Evolutionary conservation across 1,284 basidiomycete species (phyloP), one percentile per base, ranked within the genome.

Genomic region (Coriolopsis trogii): DNA sequence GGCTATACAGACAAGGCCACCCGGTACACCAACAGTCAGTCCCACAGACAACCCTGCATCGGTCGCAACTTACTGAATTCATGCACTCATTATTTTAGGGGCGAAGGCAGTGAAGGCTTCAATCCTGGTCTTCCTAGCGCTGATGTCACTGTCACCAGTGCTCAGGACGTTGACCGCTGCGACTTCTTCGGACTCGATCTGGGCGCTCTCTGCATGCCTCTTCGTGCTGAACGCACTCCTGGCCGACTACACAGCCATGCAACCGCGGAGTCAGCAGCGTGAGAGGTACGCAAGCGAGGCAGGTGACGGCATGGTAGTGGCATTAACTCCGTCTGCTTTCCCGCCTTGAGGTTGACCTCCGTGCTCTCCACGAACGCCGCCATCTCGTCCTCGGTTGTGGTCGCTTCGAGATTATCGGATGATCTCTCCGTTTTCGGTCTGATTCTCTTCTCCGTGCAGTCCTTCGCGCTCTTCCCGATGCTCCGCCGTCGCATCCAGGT

Each of bases 111-210:
- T 87, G 59, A 89, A 87, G 68, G 89, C 81, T 2, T 86, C 92
- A 6, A 80, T 95, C 39, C 78, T 98, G 44, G 89, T 96, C 49
- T 91, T 95, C 61, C 79, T 98, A 6, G 84, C 93, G 3, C 79
- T 99, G 49, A 83, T 96, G 70, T 87, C 95, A 5, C 78, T 98
- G 37, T 89, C 95, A 0, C 97, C 97, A 1, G 90, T 98, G 4
- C 74, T 99, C 50, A 83, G 90, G 58, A 98, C 95, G 1, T 73
- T 99, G 60, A 97, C 94, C 10, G 91, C 93, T 34, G 92, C 95
- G 7, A 98, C 95, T 0, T 98, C 96, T 16, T 91, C 89, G 12
- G 97, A 99, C 69, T 95, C 93, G 23, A 97, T 98, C 60, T 98
- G 95, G 94, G 95, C 95, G 6, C 73, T 98, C 39, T 84, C 92